Conservation (phyloP, 768 basidiomycete species). For the Psilocybe subaeruginosa region DNA sequence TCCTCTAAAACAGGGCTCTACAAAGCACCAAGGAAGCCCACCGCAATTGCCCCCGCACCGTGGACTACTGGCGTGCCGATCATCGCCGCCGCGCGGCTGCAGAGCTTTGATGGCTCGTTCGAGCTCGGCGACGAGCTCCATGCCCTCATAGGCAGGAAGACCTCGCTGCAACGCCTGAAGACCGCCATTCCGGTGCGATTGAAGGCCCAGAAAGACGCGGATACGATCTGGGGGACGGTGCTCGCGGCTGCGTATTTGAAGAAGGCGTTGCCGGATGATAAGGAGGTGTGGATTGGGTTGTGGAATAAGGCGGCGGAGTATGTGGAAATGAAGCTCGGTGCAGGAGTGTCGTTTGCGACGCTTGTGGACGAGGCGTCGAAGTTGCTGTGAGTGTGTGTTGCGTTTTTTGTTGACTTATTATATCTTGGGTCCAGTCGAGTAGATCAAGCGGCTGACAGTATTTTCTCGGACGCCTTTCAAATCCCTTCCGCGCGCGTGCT, state of each 20-base stretch:
- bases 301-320: constrained; percentile 11
- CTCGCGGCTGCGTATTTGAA: constrained; percentile 10
- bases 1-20: neutral
- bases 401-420: too few relatives aligned
- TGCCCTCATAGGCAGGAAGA: constrained; percentile 2
- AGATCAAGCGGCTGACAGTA: too few relatives aligned
- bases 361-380: constrained; percentile 6
- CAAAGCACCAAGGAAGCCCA: neutral
- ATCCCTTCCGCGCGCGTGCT: too few relatives aligned
- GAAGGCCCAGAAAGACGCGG: neutral
- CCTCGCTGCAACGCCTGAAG: neutral
- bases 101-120: constrained; percentile 9
- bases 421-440: too few relatives aligned
- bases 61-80: neutral
- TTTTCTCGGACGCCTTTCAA: too few relatives aligned
- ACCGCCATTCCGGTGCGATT: neutral
- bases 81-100: constrained; percentile 3
- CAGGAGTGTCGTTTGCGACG: neutral
- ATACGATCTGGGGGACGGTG: constrained; percentile 8
- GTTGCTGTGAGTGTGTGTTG: neutral
- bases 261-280: constrained; percentile 1
- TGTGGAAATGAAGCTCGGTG: constrained; percentile 2
- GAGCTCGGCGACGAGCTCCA: constrained; percentile 1
- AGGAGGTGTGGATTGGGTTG: constrained; percentile 11
- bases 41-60: neutral